phyloP scores from a whole-genome alignment of 2,329 filamentous ascomycete genomes.

The Aspergillus sp. region DNA sequence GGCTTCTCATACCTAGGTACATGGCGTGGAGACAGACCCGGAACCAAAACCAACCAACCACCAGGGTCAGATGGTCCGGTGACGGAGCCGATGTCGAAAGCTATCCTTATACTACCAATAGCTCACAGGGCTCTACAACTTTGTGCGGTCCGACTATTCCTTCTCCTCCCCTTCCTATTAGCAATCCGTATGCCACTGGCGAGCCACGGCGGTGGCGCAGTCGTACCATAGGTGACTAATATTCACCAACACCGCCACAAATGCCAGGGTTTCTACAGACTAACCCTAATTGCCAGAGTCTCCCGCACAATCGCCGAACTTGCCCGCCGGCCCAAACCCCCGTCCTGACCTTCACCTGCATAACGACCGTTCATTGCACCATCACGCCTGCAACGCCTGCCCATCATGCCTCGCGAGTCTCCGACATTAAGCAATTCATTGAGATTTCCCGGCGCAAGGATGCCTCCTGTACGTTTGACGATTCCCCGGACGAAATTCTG shows the following conservation, averaged over 20 bases:
- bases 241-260: conserved; percentile 10
- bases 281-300: conserved; percentile 18
- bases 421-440: conserved; percentile 99
- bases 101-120: neutral
- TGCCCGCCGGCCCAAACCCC: neutral
- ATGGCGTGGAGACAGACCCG: neutral
- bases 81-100: neutral
- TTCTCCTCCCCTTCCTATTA: neutral
- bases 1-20: neutral
- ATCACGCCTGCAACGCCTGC: conserved; percentile 26
- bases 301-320: conserved; percentile 6
- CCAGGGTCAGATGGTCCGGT: neutral
- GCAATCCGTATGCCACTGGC: neutral
- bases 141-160: too few species aligned
- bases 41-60: neutral
- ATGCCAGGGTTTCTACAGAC: conserved; percentile 14
- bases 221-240: neutral
- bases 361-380: conserved; percentile 5
- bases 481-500: conserved; percentile 6
- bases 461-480: conserved; percentile 80
- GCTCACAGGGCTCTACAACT: neutral
- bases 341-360: conserved; percentile 14
- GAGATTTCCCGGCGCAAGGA: conserved; percentile 99
- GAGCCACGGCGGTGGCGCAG: neutral
- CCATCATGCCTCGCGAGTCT: conserved; percentile 95